phyloP scores from a whole-genome alignment of 192 early-diverging fungal genomes.

The Coemansia sp. region DNA sequence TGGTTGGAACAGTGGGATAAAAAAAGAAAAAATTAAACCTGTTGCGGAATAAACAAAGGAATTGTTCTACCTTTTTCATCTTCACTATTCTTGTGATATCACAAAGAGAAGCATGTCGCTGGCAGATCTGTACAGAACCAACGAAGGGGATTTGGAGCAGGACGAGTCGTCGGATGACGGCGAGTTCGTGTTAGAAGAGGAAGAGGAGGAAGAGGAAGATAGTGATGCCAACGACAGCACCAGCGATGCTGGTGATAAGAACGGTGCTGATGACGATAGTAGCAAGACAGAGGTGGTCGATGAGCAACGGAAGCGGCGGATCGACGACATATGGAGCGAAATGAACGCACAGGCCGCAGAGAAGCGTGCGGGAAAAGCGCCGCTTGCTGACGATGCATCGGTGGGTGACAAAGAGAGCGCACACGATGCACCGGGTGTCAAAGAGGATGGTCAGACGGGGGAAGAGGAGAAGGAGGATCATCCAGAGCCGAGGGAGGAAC shows the following conservation, averaged over 20 bases:
- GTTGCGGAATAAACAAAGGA: no score
- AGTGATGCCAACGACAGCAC: not conserved
- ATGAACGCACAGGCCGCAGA: slow-evolving; percentile 29
- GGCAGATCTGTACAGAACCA: slow-evolving; percentile 43
- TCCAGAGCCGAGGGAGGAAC: not conserved
- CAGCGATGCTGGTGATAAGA: no score
- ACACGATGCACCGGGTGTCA: not conserved
- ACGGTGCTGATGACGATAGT: not conserved
- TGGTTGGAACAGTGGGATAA: no score
- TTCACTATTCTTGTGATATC: no score
- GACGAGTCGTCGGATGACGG: slow-evolving; percentile 14
- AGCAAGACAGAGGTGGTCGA: not conserved
- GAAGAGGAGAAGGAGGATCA: not conserved
- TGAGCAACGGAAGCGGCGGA: slow-evolving; percentile 36
- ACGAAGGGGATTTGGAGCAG: not conserved
- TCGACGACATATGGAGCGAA: slow-evolving; percentile 41
- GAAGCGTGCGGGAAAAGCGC: slow-evolving; percentile 9
- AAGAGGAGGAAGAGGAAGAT: slow-evolving; percentile 2
- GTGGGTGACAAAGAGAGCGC: not conserved
- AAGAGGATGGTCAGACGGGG: not conserved
- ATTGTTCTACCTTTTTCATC: no score
- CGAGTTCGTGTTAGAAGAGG: not conserved
- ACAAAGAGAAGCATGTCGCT: slow-evolving; percentile 28
- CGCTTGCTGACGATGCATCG: slow-evolving; percentile 7
- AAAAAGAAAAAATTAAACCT: no score